Conservation (phyloP, 257 asterid genomes). For the Fraxinus excelsior region DNA sequence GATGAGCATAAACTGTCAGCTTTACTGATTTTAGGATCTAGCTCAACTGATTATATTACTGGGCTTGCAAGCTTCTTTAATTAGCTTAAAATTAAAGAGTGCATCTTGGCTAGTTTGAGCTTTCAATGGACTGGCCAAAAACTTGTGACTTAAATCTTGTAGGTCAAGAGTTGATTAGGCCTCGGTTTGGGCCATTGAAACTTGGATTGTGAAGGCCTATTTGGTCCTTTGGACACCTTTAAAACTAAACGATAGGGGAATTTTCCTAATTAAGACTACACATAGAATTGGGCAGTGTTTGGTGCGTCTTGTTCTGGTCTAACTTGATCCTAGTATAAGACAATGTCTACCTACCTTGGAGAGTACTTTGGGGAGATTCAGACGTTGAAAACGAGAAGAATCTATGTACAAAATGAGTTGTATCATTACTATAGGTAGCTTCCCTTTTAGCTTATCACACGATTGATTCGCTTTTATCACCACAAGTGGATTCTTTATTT, state of each 20-base stretch:
- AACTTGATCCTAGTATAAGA: neutral
- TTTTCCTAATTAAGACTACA: neutral
- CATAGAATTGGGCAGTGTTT: neutral
- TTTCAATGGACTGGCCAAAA: neutral
- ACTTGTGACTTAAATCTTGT: neutral
- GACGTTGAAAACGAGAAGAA: neutral
- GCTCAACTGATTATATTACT: neutral
- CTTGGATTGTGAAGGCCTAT: neutral
- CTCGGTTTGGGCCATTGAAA: neutral
- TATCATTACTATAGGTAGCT: neutral
- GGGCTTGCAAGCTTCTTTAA: neutral
- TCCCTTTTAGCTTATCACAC: neutral
- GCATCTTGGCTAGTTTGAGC: neutral
- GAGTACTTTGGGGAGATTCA: neutral
- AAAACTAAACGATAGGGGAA: neutral
- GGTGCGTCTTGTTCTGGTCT: neutral
- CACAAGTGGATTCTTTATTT: neutral
- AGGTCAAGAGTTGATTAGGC: neutral
- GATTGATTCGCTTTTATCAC: neutral
- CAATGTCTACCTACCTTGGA: neutral
- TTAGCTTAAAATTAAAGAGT: neutral
- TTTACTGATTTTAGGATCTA: neutral
- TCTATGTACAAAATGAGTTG: neutral
- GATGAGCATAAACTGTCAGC: neutral
- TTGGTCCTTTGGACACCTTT: neutral